These are phyloP conservation scores for Kodamaea hsintzibuensis DNA, from an alignment of 805 yeast species.

Conservation along the genomic window DNA sequence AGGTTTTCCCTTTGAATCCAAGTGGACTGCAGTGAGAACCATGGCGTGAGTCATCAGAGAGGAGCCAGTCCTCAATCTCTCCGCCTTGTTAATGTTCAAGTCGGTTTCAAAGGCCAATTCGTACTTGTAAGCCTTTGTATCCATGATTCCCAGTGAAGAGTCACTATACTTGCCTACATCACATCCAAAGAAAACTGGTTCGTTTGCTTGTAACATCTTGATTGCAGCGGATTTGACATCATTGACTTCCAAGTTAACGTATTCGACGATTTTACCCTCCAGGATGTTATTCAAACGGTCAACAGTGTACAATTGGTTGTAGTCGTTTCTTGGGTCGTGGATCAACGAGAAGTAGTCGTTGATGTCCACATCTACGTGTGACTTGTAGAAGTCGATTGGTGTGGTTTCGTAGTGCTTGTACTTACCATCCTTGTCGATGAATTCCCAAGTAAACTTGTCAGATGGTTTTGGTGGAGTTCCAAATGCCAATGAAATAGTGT, in stretches of 20 bases:
- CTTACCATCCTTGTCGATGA: slow-evolving; percentile 67
- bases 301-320: slow-evolving; percentile 62
- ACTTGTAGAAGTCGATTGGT: slow-evolving; percentile 63
- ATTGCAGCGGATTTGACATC: slow-evolving; percentile 62
- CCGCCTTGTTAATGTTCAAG: slow-evolving; percentile 58
- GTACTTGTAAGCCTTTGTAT: slow-evolving; percentile 67
- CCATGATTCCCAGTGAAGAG: slow-evolving; percentile 68
- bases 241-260: slow-evolving; percentile 66
- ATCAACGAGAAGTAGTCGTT: slow-evolving; percentile 62
- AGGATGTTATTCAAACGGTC: slow-evolving; percentile 73
- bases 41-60: slow-evolving; percentile 90
- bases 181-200: slow-evolving; percentile 85
- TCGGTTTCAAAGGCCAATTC: slow-evolving; percentile 53
- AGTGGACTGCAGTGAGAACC: slow-evolving; percentile 79
- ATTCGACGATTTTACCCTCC: slow-evolving; percentile 69
- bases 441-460: slow-evolving; percentile 73
- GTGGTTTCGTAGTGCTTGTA: slow-evolving; percentile 54
- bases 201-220: slow-evolving; percentile 66
- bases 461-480: slow-evolving; percentile 79
- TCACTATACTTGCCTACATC: slow-evolving; percentile 83
- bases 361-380: slow-evolving; percentile 54
- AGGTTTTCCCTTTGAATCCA: slow-evolving; percentile 52
- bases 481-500: slow-evolving; percentile 63
- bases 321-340: slow-evolving; percentile 80
- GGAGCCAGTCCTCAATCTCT: slow-evolving; percentile 68